Evolutionary conservation across 2,329 filamentous ascomycete genomes (phyloP).

Genomic region (Trichoderma sp.): DNA sequence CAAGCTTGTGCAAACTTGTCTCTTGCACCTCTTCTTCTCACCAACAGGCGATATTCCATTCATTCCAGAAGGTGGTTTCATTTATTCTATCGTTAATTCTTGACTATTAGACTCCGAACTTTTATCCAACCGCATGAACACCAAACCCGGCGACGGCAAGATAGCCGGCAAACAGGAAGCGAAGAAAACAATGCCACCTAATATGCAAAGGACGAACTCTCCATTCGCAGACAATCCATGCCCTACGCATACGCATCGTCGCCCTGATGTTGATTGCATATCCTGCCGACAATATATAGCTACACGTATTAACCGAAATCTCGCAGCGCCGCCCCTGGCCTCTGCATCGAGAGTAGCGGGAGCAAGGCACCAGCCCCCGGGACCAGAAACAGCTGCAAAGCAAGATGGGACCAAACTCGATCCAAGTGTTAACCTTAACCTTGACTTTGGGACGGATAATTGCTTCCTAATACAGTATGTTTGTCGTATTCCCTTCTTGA

Average conservation of each 20-base stretch:
- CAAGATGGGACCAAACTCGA: too few species aligned
- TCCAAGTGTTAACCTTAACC: too few species aligned
- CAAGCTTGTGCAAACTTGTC: background rate
- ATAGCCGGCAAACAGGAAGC: background rate
- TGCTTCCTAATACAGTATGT: background rate
- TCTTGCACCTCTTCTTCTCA: background rate
- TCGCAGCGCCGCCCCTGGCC: background rate
- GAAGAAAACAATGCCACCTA: background rate
- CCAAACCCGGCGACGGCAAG: background rate
- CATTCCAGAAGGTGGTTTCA: background rate
- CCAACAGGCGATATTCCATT: background rate
- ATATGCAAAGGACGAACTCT: background rate
- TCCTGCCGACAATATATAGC: background rate
- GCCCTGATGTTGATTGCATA: background rate
- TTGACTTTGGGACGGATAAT: background rate
- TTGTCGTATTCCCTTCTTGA: background rate
- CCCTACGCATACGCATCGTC: background rate
- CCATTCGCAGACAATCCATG: background rate
- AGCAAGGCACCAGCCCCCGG: background rate
- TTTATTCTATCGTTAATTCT: background rate
- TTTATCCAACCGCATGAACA: background rate
- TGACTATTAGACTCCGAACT: background rate
- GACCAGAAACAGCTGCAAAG: background rate
- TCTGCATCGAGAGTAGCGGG: background rate
- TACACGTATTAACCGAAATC: background rate